A percentile compares a stretch with the other conserved stretches of the same genome.
Conservation (phyloP, 306 rosid genomes). For the Castanea crenata region DNA sequence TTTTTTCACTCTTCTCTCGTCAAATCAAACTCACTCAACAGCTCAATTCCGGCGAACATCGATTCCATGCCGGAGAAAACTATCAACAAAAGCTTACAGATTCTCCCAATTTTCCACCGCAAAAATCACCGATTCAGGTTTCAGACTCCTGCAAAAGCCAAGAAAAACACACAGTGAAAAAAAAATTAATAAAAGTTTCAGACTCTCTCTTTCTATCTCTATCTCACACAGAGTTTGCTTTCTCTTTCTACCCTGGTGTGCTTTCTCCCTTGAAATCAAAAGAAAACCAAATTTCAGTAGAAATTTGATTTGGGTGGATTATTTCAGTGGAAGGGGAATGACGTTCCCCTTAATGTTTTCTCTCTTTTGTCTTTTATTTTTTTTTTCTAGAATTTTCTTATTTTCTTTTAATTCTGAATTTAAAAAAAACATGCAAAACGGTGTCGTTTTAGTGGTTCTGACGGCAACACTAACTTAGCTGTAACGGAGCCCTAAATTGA, state of each 20-base stretch:
- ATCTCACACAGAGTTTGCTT: neutral
- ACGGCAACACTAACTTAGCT: too few species aligned
- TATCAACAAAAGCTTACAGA: neutral
- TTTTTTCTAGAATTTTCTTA: too few species aligned
- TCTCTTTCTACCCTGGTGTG: neutral
- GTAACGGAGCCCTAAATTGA: too few species aligned
- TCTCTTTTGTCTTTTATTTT: too few species aligned
- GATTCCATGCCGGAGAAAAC: constrained; percentile 14
- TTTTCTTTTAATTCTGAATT: too few species aligned
- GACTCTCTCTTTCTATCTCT: neutral
- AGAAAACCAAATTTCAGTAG: too few species aligned
- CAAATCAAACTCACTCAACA: constrained; percentile 19
- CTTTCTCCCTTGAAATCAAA: neutral
- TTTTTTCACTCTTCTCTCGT: constrained; percentile 32
- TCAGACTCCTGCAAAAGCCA: neutral
- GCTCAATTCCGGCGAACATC: neutral
- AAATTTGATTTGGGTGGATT: too few species aligned
- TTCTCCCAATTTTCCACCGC: neutral
- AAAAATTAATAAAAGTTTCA: too few species aligned
- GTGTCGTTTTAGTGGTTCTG: too few species aligned
- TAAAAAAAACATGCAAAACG: too few species aligned
- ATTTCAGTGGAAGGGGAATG: too few species aligned
- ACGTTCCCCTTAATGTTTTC: too few species aligned
- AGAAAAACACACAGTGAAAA: neutral
- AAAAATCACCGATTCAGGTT: neutral